These are phyloP conservation scores for Colletotrichum shisoi DNA, from an alignment of 2,329 filamentous ascomycete species.

Conservation along the genomic window DNA sequence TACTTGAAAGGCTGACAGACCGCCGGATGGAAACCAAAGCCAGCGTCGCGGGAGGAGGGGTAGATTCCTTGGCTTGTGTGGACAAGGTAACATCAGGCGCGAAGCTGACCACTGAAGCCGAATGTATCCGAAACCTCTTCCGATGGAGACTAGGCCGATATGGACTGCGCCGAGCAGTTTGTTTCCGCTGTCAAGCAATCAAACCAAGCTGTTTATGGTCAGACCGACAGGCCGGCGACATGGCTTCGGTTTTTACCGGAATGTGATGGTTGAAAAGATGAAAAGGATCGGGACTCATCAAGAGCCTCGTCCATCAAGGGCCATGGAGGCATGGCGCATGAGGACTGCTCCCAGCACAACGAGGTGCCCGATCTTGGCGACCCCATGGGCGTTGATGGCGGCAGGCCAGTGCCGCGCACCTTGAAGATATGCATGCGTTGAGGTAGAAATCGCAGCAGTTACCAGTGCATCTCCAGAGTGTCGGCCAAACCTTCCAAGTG, in stretches of 20 bases:
- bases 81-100: slow-evolving; percentile 24
- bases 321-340: neutral
- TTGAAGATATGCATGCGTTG: neutral
- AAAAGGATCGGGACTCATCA: neutral
- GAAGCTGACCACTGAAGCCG: slow-evolving; percentile 10
- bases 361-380: neutral
- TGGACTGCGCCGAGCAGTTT: slow-evolving; percentile 4
- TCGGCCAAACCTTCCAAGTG: slow-evolving; percentile 24
- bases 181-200: slow-evolving; percentile 8
- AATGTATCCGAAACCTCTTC: slow-evolving; percentile 30
- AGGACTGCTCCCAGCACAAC: neutral
- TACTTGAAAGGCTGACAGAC: neutral
- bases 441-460: neutral
- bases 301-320: neutral
- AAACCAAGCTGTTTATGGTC: slow-evolving; percentile 1
- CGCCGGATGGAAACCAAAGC: neutral
- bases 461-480: neutral
- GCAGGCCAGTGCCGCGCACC: neutral
- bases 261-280: neutral
- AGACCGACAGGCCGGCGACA: slow-evolving; percentile 1
- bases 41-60: slow-evolving; percentile 28
- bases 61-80: slow-evolving; percentile 24
- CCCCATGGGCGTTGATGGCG: neutral
- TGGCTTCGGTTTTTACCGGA: neutral
- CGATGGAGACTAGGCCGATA: neutral